phyloP scores from a whole-genome alignment of 306 rosid species.

The Citrullus colocynthis region DNA sequence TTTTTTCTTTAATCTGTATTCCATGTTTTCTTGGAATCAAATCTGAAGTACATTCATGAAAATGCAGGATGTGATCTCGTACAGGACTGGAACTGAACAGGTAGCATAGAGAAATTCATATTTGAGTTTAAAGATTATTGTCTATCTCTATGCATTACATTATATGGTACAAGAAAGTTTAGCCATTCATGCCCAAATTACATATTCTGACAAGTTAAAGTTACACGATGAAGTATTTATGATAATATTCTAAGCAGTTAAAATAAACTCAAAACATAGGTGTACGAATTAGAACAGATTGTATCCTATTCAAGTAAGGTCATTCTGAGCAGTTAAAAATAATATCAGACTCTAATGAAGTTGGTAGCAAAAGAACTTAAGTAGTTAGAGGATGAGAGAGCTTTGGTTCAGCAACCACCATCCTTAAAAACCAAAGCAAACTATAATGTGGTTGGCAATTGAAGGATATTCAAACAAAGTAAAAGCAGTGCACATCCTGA shows the following conservation, averaged over 20 bases:
- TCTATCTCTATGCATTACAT: not conserved
- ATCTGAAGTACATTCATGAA: constrained; percentile 18
- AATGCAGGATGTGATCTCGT: constrained; percentile 54
- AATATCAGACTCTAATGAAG: not conserved
- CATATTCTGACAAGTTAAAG: not conserved
- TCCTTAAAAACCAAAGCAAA: not conserved
- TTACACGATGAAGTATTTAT: not conserved
- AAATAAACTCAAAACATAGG: not conserved
- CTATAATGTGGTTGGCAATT: not conserved
- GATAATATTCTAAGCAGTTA: not conserved
- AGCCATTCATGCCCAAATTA: not conserved
- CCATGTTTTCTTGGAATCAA: constrained; percentile 2
- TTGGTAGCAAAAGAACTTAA: not conserved
- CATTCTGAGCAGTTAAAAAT: not conserved
- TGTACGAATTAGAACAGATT: not conserved
- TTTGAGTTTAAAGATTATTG: not conserved
- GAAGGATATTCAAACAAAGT: not conserved
- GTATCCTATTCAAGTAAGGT: not conserved
- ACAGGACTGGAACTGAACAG: constrained; percentile 74
- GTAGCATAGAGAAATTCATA: constrained; percentile 23
- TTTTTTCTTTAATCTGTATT: not conserved
- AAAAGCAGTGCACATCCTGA: not conserved
- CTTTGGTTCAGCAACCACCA: not conserved
- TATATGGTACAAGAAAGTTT: not conserved
- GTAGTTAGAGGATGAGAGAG: not conserved